Evolutionary conservation across 257 asterid species (phyloP).

Genomic region (Thymus quinquecostatus): DNA sequence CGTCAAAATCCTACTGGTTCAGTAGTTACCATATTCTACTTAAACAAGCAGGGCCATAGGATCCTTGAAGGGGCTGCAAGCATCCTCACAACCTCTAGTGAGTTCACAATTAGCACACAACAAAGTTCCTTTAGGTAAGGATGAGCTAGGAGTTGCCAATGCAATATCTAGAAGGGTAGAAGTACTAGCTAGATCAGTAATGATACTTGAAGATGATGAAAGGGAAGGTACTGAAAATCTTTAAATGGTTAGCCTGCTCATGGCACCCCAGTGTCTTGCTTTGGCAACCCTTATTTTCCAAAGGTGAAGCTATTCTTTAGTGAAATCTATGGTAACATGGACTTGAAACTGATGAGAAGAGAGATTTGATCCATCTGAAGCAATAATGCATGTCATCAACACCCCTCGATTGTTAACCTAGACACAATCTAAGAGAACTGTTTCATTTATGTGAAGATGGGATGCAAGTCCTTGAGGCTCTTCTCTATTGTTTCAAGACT

Average conservation of each 20-base stretch:
- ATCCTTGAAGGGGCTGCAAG: not conserved
- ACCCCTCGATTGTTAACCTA: not conserved
- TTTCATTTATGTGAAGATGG: not conserved
- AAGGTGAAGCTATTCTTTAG: not conserved
- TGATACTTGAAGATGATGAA: not conserved
- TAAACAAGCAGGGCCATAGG: not conserved
- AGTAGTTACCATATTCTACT: not conserved
- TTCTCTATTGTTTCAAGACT: not conserved
- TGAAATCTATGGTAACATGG: not conserved
- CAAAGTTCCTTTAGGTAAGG: not conserved
- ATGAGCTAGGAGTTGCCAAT: not conserved
- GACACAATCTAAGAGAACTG: not conserved
- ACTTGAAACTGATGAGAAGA: no score
- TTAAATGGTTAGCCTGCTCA: not conserved
- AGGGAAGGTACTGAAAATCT: not conserved
- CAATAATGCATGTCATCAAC: not conserved
- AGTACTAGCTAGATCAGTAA: not conserved
- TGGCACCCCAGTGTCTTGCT: not conserved
- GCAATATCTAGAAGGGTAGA: not conserved
- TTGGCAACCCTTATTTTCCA: not conserved
- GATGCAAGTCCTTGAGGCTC: not conserved
- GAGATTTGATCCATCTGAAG: not conserved
- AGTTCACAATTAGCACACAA: not conserved
- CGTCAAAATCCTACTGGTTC: not conserved
- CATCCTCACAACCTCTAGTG: not conserved